Percentiles rank a stretch among this genome's conserved stretches.
Evolutionary conservation across 345 rosid species (phyloP).

Genomic region (Cardamine occulta): DNA sequence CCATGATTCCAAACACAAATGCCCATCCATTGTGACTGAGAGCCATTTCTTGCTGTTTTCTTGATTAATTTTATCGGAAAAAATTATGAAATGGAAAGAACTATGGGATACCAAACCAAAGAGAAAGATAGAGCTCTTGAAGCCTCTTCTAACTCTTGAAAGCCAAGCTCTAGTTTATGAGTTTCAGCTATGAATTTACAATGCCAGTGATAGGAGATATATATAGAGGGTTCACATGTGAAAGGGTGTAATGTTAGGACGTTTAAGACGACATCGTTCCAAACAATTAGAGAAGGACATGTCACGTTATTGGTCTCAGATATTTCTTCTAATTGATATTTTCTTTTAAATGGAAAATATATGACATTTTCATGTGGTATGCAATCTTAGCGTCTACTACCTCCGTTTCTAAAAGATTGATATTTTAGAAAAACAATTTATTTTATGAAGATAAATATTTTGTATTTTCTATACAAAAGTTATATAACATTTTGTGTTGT

Average conservation of each 20-base stretch:
- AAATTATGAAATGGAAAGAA: neutral
- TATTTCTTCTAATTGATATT: slow-evolving; percentile 33
- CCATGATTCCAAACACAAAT: slow-evolving; percentile 46
- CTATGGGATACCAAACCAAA: slow-evolving; percentile 12
- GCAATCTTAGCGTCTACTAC: slow-evolving; percentile 35
- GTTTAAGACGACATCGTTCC: slow-evolving; percentile 42
- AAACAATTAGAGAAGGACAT: slow-evolving; percentile 31
- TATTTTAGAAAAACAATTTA: too few species aligned
- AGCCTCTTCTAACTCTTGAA: slow-evolving; percentile 27
- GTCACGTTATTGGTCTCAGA: slow-evolving; percentile 40
- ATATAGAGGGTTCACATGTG: slow-evolving; percentile 40
- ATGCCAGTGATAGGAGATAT: slow-evolving; percentile 27
- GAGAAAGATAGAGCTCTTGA: slow-evolving; percentile 32
- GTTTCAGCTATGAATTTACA: slow-evolving; percentile 36
- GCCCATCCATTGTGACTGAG: slow-evolving; percentile 43
- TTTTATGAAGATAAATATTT: too few species aligned
- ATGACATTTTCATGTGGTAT: slow-evolving; percentile 35
- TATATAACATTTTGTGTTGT: too few species aligned
- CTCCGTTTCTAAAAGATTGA: too few species aligned
- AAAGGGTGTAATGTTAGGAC: slow-evolving; percentile 35
- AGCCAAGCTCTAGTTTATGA: slow-evolving; percentile 36
- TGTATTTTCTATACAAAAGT: too few species aligned
- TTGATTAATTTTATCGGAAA: neutral
- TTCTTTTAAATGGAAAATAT: slow-evolving; percentile 13
- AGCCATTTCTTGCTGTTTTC: slow-evolving; percentile 36